Base-by-base conservation (phyloP, 2,329 filamentous ascomycete genomes). In the Knoxdaviesia proteae region DNA sequence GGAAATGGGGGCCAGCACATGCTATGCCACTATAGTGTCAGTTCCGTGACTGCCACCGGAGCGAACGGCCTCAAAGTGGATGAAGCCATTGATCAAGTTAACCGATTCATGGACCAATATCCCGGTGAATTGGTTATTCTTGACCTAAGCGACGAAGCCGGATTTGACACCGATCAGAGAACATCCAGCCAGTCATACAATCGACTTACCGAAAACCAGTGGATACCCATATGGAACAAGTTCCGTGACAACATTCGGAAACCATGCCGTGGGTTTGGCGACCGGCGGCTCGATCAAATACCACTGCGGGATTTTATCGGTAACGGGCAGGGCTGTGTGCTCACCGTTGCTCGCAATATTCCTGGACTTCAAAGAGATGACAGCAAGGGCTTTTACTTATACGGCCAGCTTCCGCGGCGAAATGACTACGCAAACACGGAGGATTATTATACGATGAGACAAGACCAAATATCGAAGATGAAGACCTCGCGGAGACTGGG, bases 121-220 rank as follows among this genome's bases (percentile, higher is more conserved):
- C 58, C 51, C 20, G 53, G 52, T 7, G 63, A 67, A 47, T 52
- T 66, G 35, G 51, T 66, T 40, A 59, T 67, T 43, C 52, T 65
- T n/a, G 62, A 65, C 34, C 47, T 53, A 45, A 49, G 49, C 44
- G 59, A 57, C 1, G 49, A 61, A 7, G 55, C 38, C 9, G 45
- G 36, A n/a, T 43, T 37, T 31, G 40, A 44, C 20, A 42, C 38
- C 20, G 20, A 20, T 20, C 20, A 6, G 40, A 38, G 32, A 37
- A 63, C 48, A 61, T 60, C 6, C 59, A 43, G 9, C 39, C 43
- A 3, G 39, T 34, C 8, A 7, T 36, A 0, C 34, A 37, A 4
- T 34, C 51, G 34, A 48, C 47, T 20, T 20, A 20, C 20, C 20
- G 20, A 20, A 20, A 20, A 3, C 42, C 47, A 56, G 37, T 57